A percentile compares a stretch with the other conserved stretches of the same genome.
phyloP scores from a whole-genome alignment of 2,329 filamentous ascomycete species.

The Xylariaceae sp. region DNA sequence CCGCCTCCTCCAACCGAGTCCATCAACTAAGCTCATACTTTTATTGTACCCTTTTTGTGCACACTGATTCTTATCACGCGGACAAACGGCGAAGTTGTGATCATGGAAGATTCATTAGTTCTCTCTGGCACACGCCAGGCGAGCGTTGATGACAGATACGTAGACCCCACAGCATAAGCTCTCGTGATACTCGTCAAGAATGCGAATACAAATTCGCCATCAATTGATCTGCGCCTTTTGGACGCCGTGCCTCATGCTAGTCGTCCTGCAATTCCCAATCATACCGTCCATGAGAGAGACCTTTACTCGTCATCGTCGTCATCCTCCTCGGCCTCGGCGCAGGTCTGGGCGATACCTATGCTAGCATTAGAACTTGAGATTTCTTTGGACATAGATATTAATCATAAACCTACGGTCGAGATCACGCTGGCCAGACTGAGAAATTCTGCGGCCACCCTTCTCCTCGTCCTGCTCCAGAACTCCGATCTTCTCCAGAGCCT shows the following conservation, averaged over 20 bases:
- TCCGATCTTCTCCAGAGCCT: slow-evolving; percentile 98
- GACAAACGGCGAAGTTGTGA: too few species aligned
- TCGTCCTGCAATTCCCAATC: slow-evolving; percentile 26
- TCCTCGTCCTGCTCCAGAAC: slow-evolving; percentile 97
- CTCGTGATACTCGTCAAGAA: slow-evolving; percentile 12
- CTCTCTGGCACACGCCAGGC: too few species aligned
- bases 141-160: background rate
- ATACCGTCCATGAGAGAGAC: slow-evolving; percentile 3
- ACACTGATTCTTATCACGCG: too few species aligned
- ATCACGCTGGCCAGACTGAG: slow-evolving; percentile 97
- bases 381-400: background rate
- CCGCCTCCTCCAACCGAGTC: too few species aligned
- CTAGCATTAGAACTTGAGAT: slow-evolving; percentile 7
- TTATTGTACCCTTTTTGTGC: too few species aligned
- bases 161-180: slow-evolving; percentile 1
- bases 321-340: slow-evolving; percentile 68
- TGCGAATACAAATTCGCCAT: slow-evolving; percentile 19
- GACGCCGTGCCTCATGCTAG: slow-evolving; percentile 35
- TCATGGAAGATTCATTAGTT: too few species aligned
- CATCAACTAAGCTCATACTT: too few species aligned
- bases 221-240: slow-evolving; percentile 31
- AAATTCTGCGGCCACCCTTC: slow-evolving; percentile 97
- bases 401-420: slow-evolving; percentile 68
- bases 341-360: slow-evolving; percentile 74
- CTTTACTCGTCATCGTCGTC: slow-evolving; percentile 66